Base-by-base conservation (phyloP, 1,139 yeast genomes). In the Geotrichum reessii region DNA sequence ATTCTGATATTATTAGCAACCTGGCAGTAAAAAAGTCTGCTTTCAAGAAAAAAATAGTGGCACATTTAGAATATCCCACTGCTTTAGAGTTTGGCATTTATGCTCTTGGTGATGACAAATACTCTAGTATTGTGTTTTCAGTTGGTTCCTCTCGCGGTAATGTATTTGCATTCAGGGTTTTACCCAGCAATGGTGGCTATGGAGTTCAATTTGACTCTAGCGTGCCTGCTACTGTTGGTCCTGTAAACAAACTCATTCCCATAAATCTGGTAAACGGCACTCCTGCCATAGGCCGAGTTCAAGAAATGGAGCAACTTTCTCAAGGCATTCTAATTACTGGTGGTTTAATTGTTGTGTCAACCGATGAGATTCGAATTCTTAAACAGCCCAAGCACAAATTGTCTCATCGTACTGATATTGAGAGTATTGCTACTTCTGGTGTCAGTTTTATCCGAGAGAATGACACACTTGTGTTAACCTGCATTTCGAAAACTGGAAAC, bases 121-220 rank as follows among this genome's bases (percentile, higher is more conserved):
- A 80, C 65, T 86, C 96, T 0, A 84, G 91, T 22, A 81, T 93
- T 53, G 69, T 88, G 37, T 73, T 92, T 71, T 74, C 83, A 40
- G 87, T 86, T 14, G 99, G 99, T 31, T 87, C 97, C 0, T 82
- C 84, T 59, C 76, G 76, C 37, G 99, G 99, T 17, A 88, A 89
- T 59, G 70, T 91, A 19, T 65, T 86, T 31, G 79, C 84, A 0
- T 88, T 82, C 72, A 85, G 86, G 67, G 73, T 93, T 1, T 70
- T 85, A 4, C 96, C 96, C 0, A 82, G 80, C 57, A 73, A 80
- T 0, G 96, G 96, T 3, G 85, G 89, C 31, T 92, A 85, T 68
- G 75, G 77, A 46, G 89, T 83, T 0, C 80, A 79, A 11, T 79
- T 81, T 62, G 78, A 82, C 4, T 87, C 84, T 46, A 67, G 73